These are phyloP conservation scores for Gryganskiella cystojenkinii DNA, from an alignment of 192 early-diverging fungal genomes.

Conservation along the genomic window DNA sequence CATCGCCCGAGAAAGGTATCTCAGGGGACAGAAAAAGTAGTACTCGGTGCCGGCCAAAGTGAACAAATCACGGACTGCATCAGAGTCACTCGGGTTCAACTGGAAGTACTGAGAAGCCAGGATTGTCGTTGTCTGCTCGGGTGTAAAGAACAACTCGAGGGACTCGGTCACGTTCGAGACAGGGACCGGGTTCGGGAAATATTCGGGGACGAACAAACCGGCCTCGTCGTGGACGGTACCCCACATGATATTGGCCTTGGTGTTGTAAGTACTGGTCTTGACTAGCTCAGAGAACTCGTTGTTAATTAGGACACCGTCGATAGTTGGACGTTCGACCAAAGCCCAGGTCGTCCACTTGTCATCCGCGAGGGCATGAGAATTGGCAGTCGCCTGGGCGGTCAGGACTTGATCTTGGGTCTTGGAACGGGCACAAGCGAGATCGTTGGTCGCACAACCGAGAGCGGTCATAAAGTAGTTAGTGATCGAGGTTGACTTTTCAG, in stretches of 20 bases:
- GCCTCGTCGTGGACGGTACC: slow-evolving; percentile 35
- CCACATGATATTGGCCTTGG: slow-evolving; percentile 44
- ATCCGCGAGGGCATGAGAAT: slow-evolving; percentile 12
- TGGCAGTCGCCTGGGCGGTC: slow-evolving; percentile 19
- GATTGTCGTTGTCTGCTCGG: slow-evolving; percentile 8
- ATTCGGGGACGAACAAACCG: slow-evolving; percentile 26
- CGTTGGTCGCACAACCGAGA: slow-evolving; percentile 3
- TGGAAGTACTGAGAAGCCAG: slow-evolving; percentile 29
- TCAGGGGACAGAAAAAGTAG: slow-evolving; percentile 41
- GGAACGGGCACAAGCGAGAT: slow-evolving; percentile 32
- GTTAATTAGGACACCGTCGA: slow-evolving; percentile 39
- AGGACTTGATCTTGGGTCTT: slow-evolving; percentile 8
- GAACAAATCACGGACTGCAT: slow-evolving; percentile 25
- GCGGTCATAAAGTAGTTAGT: slow-evolving; percentile 23
- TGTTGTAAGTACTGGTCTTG: slow-evolving; percentile 34
- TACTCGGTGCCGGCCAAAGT: slow-evolving; percentile 27
- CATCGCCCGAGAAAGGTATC: slow-evolving; percentile 35
- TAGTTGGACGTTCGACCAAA: slow-evolving; percentile 34
- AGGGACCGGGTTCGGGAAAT: slow-evolving; percentile 27
- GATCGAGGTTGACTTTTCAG: slow-evolving; percentile 6
- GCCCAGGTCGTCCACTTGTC: slow-evolving; percentile 35
- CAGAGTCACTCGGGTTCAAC: slow-evolving; percentile 11
- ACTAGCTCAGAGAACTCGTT: slow-evolving; percentile 40
- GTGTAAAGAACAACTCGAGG: slow-evolving; percentile 20
- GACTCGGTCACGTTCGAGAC: neutral